A percentile compares a stretch with the other conserved stretches of the same genome.
phyloP scores from a whole-genome alignment of 768 basidiomycete genomes.

The Wakefieldia striispora region DNA sequence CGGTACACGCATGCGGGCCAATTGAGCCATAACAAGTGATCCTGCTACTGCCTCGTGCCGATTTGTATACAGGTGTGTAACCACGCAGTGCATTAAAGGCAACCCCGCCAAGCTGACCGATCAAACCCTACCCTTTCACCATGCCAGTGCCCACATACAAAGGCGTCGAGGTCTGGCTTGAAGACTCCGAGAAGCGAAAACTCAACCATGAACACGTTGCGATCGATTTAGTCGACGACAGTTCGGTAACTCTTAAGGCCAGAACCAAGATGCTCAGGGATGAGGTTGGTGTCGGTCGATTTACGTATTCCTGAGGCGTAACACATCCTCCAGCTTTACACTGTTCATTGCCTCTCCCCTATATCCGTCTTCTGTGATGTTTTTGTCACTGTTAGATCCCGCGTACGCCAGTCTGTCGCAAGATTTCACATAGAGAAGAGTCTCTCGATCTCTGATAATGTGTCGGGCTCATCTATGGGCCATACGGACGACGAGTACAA shows the following conservation, averaged over 20 bases:
- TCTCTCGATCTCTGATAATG: background rate
- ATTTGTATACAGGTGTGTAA: conserved; percentile 8
- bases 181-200: conserved; percentile 11
- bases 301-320: background rate
- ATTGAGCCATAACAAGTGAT: conserved; percentile 1
- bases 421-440: conserved; percentile 14
- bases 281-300: conserved; percentile 5
- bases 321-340: conserved; percentile 9
- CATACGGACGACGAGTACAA: background rate
- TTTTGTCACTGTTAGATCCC: background rate
- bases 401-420: conserved; percentile 7
- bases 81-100: conserved; percentile 1
- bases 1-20: background rate
- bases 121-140: background rate
- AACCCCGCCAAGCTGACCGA: background rate
- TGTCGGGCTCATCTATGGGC: conserved; percentile 3
- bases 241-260: conserved; percentile 1
- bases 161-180: conserved; percentile 17
- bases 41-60: background rate
- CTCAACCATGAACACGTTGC: background rate
- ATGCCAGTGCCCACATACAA: conserved; percentile 19
- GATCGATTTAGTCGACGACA: conserved; percentile 13
- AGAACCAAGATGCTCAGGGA: conserved; percentile 9
- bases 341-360: conserved; percentile 15
- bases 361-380: conserved; percentile 17